phyloP scores from a whole-genome alignment of 441 rosid species.

The Adansonia gregorii region DNA sequence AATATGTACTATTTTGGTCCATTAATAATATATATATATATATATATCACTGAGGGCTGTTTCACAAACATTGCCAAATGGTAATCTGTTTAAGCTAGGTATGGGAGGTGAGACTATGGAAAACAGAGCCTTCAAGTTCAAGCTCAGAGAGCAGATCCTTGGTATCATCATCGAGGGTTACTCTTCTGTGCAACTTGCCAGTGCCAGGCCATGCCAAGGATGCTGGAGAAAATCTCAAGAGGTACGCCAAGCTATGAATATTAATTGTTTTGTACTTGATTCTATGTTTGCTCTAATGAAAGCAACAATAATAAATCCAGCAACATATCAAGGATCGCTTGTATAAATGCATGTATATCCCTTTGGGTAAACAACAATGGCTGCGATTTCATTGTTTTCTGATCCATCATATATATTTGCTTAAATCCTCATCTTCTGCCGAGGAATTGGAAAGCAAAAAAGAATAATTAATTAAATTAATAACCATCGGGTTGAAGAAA shows the following conservation, averaged over 20 bases:
- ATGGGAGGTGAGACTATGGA: conserved; percentile 67
- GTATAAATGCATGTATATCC: not conserved
- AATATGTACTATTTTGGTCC: not conserved
- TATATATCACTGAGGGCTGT: not conserved
- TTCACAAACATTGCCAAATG: not conserved
- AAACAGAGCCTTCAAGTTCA: conserved; percentile 43
- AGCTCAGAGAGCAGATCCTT: conserved; percentile 41
- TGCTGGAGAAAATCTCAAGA: conserved; percentile 53
- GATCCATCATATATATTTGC: not conserved
- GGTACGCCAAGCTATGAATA: conserved; percentile 34
- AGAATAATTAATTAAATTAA: not conserved
- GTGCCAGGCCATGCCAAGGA: conserved; percentile 56
- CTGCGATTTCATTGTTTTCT: not conserved
- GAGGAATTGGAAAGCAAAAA: not conserved
- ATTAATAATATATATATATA: not conserved
- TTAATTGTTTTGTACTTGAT: not conserved
- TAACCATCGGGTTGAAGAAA: not conserved
- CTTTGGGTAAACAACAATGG: not conserved
- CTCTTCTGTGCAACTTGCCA: conserved; percentile 57
- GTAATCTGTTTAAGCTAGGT: conserved; percentile 42
- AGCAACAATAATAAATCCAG: not conserved
- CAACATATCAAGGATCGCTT: not conserved
- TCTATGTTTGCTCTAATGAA: conserved; percentile 1
- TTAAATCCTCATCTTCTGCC: not conserved
- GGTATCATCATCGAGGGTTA: conserved; percentile 60